Percentiles rank a stretch among this genome's conserved stretches.
Evolutionary conservation across 441 rosid species (phyloP).

Genomic region (Syzygium malaccense): DNA sequence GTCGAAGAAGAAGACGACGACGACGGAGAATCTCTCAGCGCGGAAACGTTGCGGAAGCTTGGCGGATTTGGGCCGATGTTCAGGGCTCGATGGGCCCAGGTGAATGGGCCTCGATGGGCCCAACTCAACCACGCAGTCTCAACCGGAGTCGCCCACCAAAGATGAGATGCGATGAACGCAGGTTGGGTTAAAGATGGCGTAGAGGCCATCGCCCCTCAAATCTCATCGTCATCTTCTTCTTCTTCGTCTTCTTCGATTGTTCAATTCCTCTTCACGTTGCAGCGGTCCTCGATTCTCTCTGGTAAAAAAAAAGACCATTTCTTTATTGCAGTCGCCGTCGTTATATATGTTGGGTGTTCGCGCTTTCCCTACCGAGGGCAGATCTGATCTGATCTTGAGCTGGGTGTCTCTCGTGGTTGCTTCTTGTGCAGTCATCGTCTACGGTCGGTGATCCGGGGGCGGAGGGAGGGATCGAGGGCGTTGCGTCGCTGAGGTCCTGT

Average conservation of each 20-base stretch:
- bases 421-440: background rate
- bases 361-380: background rate
- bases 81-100: background rate
- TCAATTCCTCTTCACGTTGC: background rate
- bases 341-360: background rate
- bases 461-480: background rate
- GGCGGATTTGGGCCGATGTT: background rate
- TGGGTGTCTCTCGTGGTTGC: background rate
- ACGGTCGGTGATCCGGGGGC: background rate
- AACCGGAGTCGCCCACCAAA: background rate
- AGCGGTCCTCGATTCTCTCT: background rate
- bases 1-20: background rate
- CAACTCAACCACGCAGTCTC: background rate
- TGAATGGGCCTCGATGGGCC: background rate
- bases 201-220: background rate
- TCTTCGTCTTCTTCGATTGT: background rate
- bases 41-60: background rate
- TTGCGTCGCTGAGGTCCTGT: background rate
- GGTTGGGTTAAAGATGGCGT: background rate
- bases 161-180: background rate
- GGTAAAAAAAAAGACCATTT: background rate
- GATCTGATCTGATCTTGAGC: background rate
- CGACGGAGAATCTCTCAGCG: background rate
- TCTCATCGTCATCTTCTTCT: background rate
- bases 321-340: background rate